Evolutionary conservation across 2,329 filamentous ascomycete genomes (phyloP), one percentile per base, ranked within the genome.

Genomic region (Falciphora oryzae): DNA sequence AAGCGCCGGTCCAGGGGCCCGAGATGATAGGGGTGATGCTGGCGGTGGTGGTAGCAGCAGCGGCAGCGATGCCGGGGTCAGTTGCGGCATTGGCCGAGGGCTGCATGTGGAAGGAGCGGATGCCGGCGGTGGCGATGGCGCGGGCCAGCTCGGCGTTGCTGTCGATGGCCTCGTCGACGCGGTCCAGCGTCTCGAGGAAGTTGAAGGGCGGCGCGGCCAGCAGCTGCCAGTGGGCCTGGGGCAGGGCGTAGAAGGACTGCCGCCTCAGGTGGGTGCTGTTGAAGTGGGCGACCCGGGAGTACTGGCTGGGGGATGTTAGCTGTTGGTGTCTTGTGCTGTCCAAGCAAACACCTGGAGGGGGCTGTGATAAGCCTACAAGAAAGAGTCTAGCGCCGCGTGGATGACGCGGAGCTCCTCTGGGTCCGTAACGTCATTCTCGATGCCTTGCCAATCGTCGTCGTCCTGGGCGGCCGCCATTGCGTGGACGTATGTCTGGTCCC

Each of bases 211-310:
- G 88, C 5, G 84, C 84, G 0, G 92, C 88, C 0, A 99, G 85
- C 73, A 96, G 83, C 71, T 90, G 85, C 88, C 92, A 95, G 74
- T 99, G 93, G 1, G 84, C 80, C 65, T 89, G 87, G 1, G 94
- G 92, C 7, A 99, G 83, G 11, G 93, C 91, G 75, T 98, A 99
- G 77, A 99, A 97, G 18, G 92, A 90, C 75, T 95, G 93, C 32
- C 96, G 88, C 28, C 95, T 89, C 25, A 93, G 84, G 75, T 98
- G 94, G 5, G 94, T 98, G 68, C 91, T 89, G 76, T 96, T 96
- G 78, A 90, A 90, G 75, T 98, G 94, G 6, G 93, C 90, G 29
- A 88, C 85, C 71, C 89, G 90, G 68, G 91, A 89, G 75, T 97
- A 97, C 77, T 93, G 91, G 64, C 92, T 96, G 38, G 38, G 16